These are phyloP conservation scores for Sordariomycetes sp. DNA, from an alignment of 2,329 filamentous ascomycete species.

Conservation along the genomic window DNA sequence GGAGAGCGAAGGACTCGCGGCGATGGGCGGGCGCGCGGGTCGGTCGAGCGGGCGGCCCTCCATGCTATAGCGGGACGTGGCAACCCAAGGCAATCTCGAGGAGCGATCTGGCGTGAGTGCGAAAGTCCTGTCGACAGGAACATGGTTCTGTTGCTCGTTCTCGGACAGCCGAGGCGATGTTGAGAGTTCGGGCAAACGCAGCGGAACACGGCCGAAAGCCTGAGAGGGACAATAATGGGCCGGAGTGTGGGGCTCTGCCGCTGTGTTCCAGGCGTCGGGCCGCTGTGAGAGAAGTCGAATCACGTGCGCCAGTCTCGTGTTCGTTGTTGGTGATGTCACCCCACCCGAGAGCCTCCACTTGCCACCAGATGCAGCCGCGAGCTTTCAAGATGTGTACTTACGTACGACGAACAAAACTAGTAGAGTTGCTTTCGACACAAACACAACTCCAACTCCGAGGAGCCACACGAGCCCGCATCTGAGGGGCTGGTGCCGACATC, in stretches of 20 bases:
- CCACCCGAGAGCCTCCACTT: too few species aligned
- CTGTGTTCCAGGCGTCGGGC: neutral
- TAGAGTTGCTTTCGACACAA: too few species aligned
- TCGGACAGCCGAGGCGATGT: neutral
- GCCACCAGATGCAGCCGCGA: too few species aligned
- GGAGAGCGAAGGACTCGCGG: neutral
- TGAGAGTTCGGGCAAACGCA: neutral
- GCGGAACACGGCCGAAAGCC: neutral
- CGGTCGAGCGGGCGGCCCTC: neutral
- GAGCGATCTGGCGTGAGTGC: neutral
- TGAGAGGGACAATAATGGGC: neutral
- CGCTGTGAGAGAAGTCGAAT: neutral
- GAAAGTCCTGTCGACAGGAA: neutral
- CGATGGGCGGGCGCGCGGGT: neutral
- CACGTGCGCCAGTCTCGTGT: neutral
- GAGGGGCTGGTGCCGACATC: too few species aligned
- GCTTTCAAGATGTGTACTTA: too few species aligned
- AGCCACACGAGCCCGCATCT: too few species aligned
- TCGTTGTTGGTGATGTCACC: neutral
- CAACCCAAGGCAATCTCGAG: neutral
- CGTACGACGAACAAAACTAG: too few species aligned
- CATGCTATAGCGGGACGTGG: neutral
- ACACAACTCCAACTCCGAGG: too few species aligned
- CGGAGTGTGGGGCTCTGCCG: neutral
- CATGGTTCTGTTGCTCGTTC: neutral